Evolutionary conservation across 2,329 filamentous ascomycete species (phyloP).

Genomic region (Neopestalotiopsis sp.): DNA sequence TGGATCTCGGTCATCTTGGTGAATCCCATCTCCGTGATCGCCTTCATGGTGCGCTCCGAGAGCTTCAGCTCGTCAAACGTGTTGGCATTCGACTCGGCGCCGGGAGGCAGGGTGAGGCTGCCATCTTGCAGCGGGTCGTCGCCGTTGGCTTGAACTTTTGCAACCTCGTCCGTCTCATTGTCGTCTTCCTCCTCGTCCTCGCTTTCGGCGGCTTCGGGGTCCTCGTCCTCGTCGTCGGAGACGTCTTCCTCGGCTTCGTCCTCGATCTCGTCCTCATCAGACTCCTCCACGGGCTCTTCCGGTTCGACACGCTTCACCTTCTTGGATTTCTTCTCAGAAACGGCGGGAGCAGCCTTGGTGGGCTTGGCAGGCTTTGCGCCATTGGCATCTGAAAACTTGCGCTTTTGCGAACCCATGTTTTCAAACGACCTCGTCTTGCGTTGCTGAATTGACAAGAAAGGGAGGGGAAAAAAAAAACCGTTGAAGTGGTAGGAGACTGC

Average conservation of each 20-base stretch:
- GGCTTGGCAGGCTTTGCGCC: slow-evolving; percentile 34
- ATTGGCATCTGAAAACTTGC: slow-evolving; percentile 43
- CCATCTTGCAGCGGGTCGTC: slow-evolving; percentile 40
- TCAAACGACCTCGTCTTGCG: background rate
- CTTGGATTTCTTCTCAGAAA: slow-evolving; percentile 44
- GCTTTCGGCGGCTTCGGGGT: slow-evolving; percentile 29
- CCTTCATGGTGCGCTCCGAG: slow-evolving; percentile 86
- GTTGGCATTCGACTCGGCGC: slow-evolving; percentile 65
- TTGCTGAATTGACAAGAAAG: background rate
- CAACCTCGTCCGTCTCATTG: slow-evolving; percentile 35
- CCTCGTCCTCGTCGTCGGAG: slow-evolving; percentile 28
- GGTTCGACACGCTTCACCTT: slow-evolving; percentile 45
- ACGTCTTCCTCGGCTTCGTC: slow-evolving; percentile 27
- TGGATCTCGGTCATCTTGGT: slow-evolving; percentile 97
- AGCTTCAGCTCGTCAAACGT: slow-evolving; percentile 84
- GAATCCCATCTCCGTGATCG: slow-evolving; percentile 91
- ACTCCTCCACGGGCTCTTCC: slow-evolving; percentile 26
- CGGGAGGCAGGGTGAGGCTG: slow-evolving; percentile 58
- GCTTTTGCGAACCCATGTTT: slow-evolving; percentile 48
- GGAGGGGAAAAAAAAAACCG: background rate
- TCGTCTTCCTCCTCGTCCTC: slow-evolving; percentile 30
- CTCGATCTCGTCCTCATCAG: slow-evolving; percentile 27
- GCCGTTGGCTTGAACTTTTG: slow-evolving; percentile 36
- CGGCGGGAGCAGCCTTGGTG: slow-evolving; percentile 31
- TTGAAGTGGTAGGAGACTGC: background rate